These are phyloP conservation scores for Candida ortonii DNA, from an alignment of 805 yeast genomes.

Conservation along the genomic window DNA sequence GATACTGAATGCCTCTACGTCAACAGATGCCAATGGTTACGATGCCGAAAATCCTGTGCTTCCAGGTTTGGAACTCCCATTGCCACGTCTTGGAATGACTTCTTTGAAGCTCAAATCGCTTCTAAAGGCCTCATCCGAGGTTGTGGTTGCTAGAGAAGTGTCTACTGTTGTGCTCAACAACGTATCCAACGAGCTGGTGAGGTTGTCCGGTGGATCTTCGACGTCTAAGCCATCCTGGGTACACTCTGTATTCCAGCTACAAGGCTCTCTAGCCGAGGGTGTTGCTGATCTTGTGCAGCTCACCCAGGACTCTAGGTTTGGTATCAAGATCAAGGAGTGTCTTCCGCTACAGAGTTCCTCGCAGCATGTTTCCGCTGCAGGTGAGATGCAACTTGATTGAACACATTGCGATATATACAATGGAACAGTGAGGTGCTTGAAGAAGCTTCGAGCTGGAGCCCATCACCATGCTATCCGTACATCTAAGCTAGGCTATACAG, in stretches of 20 bases:
- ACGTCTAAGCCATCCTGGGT: conserved; percentile 80
- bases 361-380: conserved; percentile 27
- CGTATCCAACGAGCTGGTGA: conserved; percentile 53
- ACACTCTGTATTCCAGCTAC: conserved; percentile 70
- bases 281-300: conserved; percentile 55
- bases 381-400: conserved; percentile 17
- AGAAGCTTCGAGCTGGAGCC: too few relatives aligned
- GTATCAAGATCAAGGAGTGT: conserved; percentile 62
- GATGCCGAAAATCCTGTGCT: conserved; percentile 63
- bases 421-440: too few relatives aligned
- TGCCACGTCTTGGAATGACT: conserved; percentile 70
- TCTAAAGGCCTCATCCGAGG: conserved; percentile 49
- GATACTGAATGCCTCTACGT: conserved; percentile 60
- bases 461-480: too few relatives aligned
- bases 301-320: conserved; percentile 66
- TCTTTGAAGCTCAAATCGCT: conserved; percentile 65
- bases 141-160: conserved; percentile 73
- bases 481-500: too few relatives aligned
- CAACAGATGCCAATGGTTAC: conserved; percentile 63
- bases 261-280: conserved; percentile 43
- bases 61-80: conserved; percentile 73
- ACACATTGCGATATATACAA: too few relatives aligned
- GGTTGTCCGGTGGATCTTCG: conserved; percentile 77
- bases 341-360: conserved; percentile 44
- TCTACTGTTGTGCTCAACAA: conserved; percentile 65